phyloP scores from a whole-genome alignment of 2,329 filamentous ascomycete species.

The Cladosporium sp. region DNA sequence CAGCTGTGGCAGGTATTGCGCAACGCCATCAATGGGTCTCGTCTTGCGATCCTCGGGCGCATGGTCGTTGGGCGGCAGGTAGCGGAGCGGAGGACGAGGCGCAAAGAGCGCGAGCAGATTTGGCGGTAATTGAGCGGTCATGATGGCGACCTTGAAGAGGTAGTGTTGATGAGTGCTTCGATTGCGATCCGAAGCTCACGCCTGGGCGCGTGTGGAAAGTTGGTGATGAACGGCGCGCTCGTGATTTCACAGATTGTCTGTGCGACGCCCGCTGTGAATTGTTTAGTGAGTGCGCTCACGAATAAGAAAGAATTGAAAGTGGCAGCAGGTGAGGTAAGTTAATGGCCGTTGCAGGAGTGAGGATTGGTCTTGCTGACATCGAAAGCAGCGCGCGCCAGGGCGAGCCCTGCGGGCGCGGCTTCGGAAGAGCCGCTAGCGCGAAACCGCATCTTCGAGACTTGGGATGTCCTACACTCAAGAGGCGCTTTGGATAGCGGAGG shows the following conservation, averaged over 20 bases:
- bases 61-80: conserved; percentile 76
- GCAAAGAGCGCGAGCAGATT: conserved; percentile 92
- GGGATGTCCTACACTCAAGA: not conserved
- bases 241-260: too few species aligned
- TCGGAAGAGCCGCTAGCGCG: not conserved
- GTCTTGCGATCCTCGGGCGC: conserved; percentile 78
- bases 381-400: too few species aligned
- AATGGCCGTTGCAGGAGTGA: too few species aligned
- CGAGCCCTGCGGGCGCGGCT: not conserved
- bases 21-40: conserved; percentile 66
- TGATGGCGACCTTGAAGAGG: conserved; percentile 36
- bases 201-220: conserved; percentile 1
- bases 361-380: not conserved
- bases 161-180: not conserved
- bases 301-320: too few species aligned
- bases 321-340: too few species aligned
- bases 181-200: not conserved
- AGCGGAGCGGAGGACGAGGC: conserved; percentile 85
- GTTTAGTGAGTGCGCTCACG: too few species aligned
- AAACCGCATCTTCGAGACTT: not conserved
- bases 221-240: too few species aligned
- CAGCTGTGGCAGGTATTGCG: conserved; percentile 67
- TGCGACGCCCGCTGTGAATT: too few species aligned
- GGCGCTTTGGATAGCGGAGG: too few species aligned
- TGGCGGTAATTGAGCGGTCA: conserved; percentile 95